Evolutionary conservation across 345 rosid species (phyloP).

Genomic region (Excoecaria agallocha): DNA sequence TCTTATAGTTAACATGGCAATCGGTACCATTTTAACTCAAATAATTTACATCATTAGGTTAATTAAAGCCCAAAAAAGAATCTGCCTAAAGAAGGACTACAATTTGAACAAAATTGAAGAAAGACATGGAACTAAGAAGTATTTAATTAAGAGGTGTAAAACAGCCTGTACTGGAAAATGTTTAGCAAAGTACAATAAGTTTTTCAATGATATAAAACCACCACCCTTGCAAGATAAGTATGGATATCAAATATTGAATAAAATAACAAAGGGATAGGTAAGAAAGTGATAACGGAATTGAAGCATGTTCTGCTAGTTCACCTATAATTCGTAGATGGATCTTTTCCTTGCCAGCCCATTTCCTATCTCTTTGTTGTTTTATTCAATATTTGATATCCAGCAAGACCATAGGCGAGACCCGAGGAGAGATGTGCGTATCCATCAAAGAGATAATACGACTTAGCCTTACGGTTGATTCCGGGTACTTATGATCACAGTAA

Average conservation of each 20-base stretch:
- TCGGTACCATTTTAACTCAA: too few species aligned
- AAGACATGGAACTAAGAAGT: too few species aligned
- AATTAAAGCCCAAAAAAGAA: too few species aligned
- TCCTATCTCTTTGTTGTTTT: too few species aligned
- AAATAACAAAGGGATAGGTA: not conserved
- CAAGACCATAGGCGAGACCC: conserved; percentile 30
- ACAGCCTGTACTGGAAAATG: too few species aligned
- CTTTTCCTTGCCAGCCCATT: too few species aligned
- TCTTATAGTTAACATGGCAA: too few species aligned
- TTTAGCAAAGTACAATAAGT: conserved; percentile 81
- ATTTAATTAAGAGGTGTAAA: too few species aligned
- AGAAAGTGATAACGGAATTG: conserved; percentile 2
- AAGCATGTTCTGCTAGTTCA: conserved; percentile 18
- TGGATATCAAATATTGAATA: conserved; percentile 4
- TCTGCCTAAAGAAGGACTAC: too few species aligned
- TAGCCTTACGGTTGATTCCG: conserved; percentile 30
- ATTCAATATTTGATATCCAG: too few species aligned
- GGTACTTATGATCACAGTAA: conserved; percentile 32
- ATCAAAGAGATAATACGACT: conserved; percentile 29
- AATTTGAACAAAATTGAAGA: too few species aligned
- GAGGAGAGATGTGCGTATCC: conserved; percentile 32
- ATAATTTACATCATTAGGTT: too few species aligned
- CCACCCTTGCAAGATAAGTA: conserved; percentile 77
- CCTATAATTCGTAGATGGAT: conserved; percentile 99
- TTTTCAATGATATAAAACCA: conserved; percentile 97